Conservation (phyloP, 1,284 basidiomycete genomes). For the Xerocomus cyaneibrunnescens region DNA sequence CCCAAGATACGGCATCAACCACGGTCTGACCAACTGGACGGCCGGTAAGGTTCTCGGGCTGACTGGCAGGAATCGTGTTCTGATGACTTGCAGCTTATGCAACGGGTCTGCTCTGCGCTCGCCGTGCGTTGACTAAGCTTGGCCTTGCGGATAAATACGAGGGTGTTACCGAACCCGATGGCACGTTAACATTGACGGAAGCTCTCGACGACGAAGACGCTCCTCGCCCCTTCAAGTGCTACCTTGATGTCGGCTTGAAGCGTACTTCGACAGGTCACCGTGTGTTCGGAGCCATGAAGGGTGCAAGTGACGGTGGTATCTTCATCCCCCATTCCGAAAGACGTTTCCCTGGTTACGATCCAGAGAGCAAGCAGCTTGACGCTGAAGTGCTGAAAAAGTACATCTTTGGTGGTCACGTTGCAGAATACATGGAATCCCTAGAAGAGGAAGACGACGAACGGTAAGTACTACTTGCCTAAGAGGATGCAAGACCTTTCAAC, state of each 20-base stretch:
- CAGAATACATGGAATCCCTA: slow-evolving; percentile 99
- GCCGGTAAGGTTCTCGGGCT: slow-evolving; percentile 56
- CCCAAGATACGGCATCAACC: slow-evolving; percentile 94
- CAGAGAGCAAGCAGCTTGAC: slow-evolving; percentile 93
- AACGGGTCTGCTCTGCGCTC: slow-evolving; percentile 93
- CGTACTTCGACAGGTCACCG: slow-evolving; percentile 98
- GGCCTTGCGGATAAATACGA: slow-evolving; percentile 99
- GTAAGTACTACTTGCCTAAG: slow-evolving; percentile 37
- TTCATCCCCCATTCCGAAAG: slow-evolving; percentile 98
- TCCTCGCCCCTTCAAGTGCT: slow-evolving; percentile 97
- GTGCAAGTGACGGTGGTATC: slow-evolving; percentile 97
- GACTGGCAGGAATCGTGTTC: background rate
- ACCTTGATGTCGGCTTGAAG: slow-evolving; percentile 98
- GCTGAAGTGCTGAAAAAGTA: slow-evolving; percentile 96
- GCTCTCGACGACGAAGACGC: slow-evolving; percentile 89
- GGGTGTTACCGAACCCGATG: slow-evolving; percentile 93
- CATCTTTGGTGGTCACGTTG: slow-evolving; percentile 97
- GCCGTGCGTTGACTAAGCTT: slow-evolving; percentile 93
- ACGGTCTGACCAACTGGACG: slow-evolving; percentile 99
- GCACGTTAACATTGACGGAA: slow-evolving; percentile 82
- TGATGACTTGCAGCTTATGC: slow-evolving; percentile 74
- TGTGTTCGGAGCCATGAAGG: slow-evolving; percentile 99
- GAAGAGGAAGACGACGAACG: slow-evolving; percentile 99
- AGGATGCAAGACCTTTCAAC: slow-evolving; percentile 7
- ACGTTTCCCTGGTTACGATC: slow-evolving; percentile 98